Evolutionary conservation across 1,139 yeast genomes (phyloP).

Genomic region (Candida sp.): DNA sequence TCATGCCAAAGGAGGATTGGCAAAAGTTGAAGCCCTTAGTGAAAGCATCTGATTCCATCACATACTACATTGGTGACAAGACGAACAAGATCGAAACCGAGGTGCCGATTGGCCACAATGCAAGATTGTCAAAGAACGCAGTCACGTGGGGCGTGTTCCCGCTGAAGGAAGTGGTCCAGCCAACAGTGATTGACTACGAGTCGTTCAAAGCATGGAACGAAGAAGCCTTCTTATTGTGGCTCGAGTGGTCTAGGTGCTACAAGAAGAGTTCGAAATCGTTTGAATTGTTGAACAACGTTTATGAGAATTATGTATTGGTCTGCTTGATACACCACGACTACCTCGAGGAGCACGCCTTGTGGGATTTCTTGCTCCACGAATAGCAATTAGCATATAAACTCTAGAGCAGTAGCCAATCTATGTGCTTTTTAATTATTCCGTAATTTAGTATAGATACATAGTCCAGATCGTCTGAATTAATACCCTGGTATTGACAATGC

Average conservation of each 20-base stretch:
- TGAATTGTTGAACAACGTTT: constrained; percentile 62
- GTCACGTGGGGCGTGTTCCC: constrained; percentile 99
- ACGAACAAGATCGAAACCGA: constrained; percentile 64
- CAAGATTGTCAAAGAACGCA: constrained; percentile 58
- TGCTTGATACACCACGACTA: constrained; percentile 89
- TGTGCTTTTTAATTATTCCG: constrained; percentile 39
- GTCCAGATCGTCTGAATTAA: constrained; percentile 24
- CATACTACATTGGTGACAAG: constrained; percentile 76
- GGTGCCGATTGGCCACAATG: constrained; percentile 36
- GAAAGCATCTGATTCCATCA: constrained; percentile 43
- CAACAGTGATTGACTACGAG: constrained; percentile 87
- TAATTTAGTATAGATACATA: constrained; percentile 32
- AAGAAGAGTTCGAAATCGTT: constrained; percentile 57
- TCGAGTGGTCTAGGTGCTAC: constrained; percentile 90
- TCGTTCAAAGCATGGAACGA: constrained; percentile 94
- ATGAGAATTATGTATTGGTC: constrained; percentile 71
- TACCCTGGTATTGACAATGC: constrained; percentile 39
- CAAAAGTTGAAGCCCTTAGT: constrained; percentile 53
- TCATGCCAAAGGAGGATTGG: constrained; percentile 87
- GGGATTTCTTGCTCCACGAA: constrained; percentile 62
- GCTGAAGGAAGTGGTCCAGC: constrained; percentile 81
- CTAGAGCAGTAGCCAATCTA: constrained; percentile 21
- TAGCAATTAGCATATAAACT: constrained; percentile 21
- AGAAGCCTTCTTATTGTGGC: constrained; percentile 91
- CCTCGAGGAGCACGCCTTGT: constrained; percentile 72